A percentile compares a stretch with the other conserved stretches of the same genome.
Conservation (phyloP, 495 filamentous ascomycete species). For the Penicillium samsonianum region DNA sequence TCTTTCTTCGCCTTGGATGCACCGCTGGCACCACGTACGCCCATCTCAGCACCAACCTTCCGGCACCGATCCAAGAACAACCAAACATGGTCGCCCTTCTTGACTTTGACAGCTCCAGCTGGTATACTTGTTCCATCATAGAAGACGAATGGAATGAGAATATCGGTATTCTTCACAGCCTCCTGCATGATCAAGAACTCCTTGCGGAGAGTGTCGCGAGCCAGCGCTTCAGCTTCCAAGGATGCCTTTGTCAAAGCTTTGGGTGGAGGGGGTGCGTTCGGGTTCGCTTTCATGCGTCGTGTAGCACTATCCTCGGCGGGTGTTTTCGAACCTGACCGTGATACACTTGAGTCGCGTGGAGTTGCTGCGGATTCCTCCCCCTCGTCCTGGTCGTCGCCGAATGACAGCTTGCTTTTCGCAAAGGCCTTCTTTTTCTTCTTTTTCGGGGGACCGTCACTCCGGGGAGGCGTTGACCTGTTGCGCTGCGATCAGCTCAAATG, state of each 20-base stretch:
- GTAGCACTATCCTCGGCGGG: conserved; percentile 40
- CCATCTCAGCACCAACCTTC: conserved; percentile 84
- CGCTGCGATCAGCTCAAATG: conserved; percentile 40
- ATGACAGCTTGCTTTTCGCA: conserved; percentile 68
- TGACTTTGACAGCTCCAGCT: conserved; percentile 76
- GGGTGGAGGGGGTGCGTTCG: conserved; percentile 66
- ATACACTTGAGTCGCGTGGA: conserved; percentile 37
- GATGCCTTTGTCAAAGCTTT: conserved; percentile 86
- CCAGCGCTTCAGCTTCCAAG: conserved; percentile 74
- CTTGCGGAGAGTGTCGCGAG: conserved; percentile 78
- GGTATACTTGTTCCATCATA: conserved; percentile 98
- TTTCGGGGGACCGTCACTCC: conserved; percentile 48
- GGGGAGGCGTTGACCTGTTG: conserved; percentile 44
- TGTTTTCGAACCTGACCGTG: conserved; percentile 42
- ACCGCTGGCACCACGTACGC: conserved; percentile 60
- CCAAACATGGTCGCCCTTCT: conserved; percentile 92
- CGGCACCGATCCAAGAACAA: conserved; percentile 86
- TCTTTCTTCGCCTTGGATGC: conserved; percentile 58
- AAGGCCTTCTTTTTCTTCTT: conserved; percentile 70
- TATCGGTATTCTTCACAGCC: conserved; percentile 83
- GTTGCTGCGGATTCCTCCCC: conserved; percentile 38
- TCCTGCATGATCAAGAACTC: conserved; percentile 86
- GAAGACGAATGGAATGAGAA: conserved; percentile 93
- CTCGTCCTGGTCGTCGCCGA: conserved; percentile 59
- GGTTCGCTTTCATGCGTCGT: conserved; percentile 65